These are phyloP conservation scores for Lichtheimia hyalospora DNA, from an alignment of 371 early-diverging fungal species.

Conservation along the genomic window DNA sequence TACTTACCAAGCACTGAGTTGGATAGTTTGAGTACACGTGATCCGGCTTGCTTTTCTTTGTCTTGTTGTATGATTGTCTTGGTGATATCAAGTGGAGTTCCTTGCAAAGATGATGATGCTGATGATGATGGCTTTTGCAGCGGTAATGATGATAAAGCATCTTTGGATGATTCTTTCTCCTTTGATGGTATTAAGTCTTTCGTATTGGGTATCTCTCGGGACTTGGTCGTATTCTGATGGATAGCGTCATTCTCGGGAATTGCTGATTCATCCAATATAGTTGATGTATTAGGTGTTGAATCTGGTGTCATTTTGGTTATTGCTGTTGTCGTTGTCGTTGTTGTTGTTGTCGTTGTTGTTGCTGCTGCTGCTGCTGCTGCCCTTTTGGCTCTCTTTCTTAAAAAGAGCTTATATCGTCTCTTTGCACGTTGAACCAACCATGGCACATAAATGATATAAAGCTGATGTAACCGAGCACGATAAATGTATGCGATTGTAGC, in stretches of 20 bases:
- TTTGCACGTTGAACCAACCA: no score
- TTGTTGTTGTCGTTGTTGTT: no score
- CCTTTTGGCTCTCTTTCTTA: not conserved
- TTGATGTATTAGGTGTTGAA: no score
- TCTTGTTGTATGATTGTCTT: constrained; percentile 29
- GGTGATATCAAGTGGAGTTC: not conserved
- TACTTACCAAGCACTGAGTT: constrained; percentile 42
- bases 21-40: constrained; percentile 37
- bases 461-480: constrained; percentile 18
- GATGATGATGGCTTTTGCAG: not conserved
- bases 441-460: constrained; percentile 12
- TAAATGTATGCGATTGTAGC: constrained; percentile 24
- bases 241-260: no score
- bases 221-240: no score
- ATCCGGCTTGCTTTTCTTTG: constrained; percentile 25
- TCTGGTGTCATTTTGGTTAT: not conserved
- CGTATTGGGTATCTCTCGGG: no score
- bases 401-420: no score
- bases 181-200: no score
- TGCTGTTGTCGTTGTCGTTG: no score
- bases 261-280: no score
- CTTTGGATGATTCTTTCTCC: not conserved
- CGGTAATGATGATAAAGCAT: not conserved
- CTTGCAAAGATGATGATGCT: not conserved
- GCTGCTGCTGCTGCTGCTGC: not conserved